Evolutionary conservation across 1,139 yeast genomes (phyloP), one percentile per base, ranked within the genome.

Genomic region (Tardiomyces digboiensis): DNA sequence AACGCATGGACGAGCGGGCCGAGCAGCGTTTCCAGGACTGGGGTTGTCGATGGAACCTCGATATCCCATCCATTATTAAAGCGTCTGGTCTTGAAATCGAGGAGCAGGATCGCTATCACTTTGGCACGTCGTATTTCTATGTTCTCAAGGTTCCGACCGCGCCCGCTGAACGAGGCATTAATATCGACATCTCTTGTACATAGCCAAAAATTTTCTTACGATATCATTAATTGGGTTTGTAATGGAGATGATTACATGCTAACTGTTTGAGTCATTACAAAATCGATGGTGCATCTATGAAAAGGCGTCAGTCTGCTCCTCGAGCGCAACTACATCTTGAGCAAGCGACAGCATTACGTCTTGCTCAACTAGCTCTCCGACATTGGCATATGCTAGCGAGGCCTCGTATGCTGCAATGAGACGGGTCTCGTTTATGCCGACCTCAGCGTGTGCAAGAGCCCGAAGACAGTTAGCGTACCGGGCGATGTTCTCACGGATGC

Each of bases 31-130:
- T 89, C 69, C 76, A 83, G 51, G 80, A 83, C 12, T 91, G 97
- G 97, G 97, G 97, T 2, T 91, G 98, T 65, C 71, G 97, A 58
- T 91, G 97, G 97, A 91, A 91, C 58, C 70, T 91, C 51, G 97
- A 91, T 59, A 86, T 91, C 53, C 94, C 88, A 29, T 91, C 82
- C 54, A 72, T 91, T 44, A 72, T 91, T 23, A 89, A 84, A 57
- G 80, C 78, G 49, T 82, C 95, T 13, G 96, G 95, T 0, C 71
- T 91, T 49, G 93, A 85, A 53, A 74, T 91, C 38, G 85, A 89
- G 1, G 80, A 78, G 52, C 88, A 85, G 54, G 78, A 78, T 52
- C 71, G 95, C 53, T 81, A 80, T 21, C 97, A 91, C 66, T 73
- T 91, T 50, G 97, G 98, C n/a, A 84, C 97, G 2, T 87, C 97